These are phyloP conservation scores for Cladophialophora immunda DNA, from an alignment of 2,329 filamentous ascomycete genomes.

Conservation along the genomic window DNA sequence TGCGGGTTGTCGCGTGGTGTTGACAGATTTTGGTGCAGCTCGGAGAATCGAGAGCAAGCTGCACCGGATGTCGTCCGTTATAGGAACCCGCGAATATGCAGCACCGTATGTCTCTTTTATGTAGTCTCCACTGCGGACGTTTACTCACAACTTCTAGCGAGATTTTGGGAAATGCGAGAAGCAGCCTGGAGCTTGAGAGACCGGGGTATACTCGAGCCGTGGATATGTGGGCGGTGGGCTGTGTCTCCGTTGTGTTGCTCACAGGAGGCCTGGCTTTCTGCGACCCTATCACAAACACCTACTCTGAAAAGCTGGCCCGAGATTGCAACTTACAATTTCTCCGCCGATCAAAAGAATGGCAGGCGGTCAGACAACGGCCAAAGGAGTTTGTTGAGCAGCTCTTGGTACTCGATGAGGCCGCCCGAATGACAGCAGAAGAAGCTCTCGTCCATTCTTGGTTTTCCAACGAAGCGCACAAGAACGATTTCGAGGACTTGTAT, in stretches of 20 bases:
- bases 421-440: conserved; percentile 62
- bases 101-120: conserved; percentile 68
- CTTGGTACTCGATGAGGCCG: conserved; percentile 58
- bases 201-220: conserved; percentile 63
- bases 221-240: conserved; percentile 71
- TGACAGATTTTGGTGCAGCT: conserved; percentile 70
- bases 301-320: conserved; percentile 46
- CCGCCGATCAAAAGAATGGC: conserved; percentile 55
- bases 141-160: conserved; percentile 37
- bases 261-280: conserved; percentile 60
- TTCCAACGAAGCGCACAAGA: conserved; percentile 57
- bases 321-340: conserved; percentile 56
- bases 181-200: conserved; percentile 34
- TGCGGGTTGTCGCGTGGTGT: conserved; percentile 61
- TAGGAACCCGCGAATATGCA: conserved; percentile 65
- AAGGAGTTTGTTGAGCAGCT: conserved; percentile 64
- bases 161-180: conserved; percentile 37
- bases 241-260: conserved; percentile 61
- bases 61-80: conserved; percentile 61
- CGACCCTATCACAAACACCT: conserved; percentile 45
- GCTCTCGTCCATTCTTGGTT: conserved; percentile 67
- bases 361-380: conserved; percentile 51
- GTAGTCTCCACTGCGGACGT: too few species aligned
- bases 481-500: conserved; percentile 61
- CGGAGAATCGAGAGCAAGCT: conserved; percentile 45